Evolutionary conservation across 441 rosid genomes (phyloP).

Genomic region (Isatis lusitanica): DNA sequence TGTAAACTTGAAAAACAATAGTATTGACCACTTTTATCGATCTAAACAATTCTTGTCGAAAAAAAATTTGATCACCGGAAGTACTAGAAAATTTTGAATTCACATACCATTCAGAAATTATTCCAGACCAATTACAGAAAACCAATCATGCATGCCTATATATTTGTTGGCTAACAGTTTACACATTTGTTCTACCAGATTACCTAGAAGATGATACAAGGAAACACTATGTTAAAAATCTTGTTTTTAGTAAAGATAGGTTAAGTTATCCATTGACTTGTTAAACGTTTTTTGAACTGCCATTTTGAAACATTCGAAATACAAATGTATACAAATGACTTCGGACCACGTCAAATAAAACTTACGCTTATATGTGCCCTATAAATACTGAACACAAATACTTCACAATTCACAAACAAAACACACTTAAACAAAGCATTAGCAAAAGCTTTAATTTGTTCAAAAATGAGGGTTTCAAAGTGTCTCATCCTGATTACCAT

Average conservation of each 20-base stretch:
- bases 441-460: neutral
- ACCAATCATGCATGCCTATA: too few species aligned
- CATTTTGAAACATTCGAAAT: neutral
- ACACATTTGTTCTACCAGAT: too few species aligned
- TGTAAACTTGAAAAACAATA: neutral
- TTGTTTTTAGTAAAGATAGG: neutral
- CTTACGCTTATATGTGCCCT: neutral
- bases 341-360: slow-evolving; percentile 2
- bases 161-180: too few species aligned
- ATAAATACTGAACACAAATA: neutral
- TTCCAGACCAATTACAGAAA: too few species aligned
- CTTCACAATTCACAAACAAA: slow-evolving; percentile 11
- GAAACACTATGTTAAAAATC: too few species aligned
- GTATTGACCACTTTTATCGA: neutral
- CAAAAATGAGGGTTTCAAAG: slow-evolving; percentile 10
- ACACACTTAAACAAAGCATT: neutral
- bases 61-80: too few species aligned
- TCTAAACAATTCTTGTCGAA: too few species aligned
- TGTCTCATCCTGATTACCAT: neutral
- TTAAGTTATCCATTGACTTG: neutral
- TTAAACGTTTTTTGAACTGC: slow-evolving; percentile 2
- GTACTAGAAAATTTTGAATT: too few species aligned
- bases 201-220: too few species aligned
- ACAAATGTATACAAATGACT: neutral
- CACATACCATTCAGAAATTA: too few species aligned